phyloP scores from a whole-genome alignment of 2,329 filamentous ascomycete genomes.

The Scleromitrula shiraiana region DNA sequence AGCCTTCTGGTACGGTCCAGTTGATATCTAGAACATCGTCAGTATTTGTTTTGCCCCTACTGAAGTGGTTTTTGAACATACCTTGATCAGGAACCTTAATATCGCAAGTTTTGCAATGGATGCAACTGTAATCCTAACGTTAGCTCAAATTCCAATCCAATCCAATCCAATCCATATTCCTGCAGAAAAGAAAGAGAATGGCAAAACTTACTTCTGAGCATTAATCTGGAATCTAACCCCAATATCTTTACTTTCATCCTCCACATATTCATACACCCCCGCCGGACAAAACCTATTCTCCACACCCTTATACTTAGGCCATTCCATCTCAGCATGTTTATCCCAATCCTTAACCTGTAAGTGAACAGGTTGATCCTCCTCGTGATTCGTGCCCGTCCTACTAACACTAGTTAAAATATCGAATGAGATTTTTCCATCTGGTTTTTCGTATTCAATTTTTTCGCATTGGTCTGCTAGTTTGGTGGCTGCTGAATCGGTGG shows the following conservation, averaged over 20 bases:
- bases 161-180: too few species aligned
- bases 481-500: constrained; percentile 69
- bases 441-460: constrained; percentile 96
- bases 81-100: constrained; percentile 88
- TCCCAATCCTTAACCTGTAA: constrained; percentile 95
- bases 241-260: constrained; percentile 77
- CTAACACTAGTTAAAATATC: constrained; percentile 95
- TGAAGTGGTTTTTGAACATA: constrained; percentile 9
- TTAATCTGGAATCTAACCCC: constrained; percentile 98
- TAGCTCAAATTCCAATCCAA: too few species aligned
- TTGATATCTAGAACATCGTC: constrained; percentile 53
- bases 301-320: constrained; percentile 80
- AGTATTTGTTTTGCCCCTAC: background rate
- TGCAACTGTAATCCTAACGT: constrained; percentile 63
- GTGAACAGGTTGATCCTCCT: constrained; percentile 96
- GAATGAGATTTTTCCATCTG: constrained; percentile 89
- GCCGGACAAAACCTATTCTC: constrained; percentile 97
- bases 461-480: constrained; percentile 68
- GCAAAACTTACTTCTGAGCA: constrained; percentile 74
- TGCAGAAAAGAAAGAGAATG: background rate
- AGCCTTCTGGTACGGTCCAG: constrained; percentile 42
- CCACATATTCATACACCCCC: constrained; percentile 95
- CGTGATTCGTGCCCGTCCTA: constrained; percentile 93
- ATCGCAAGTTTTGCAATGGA: constrained; percentile 99
- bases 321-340: constrained; percentile 73